Base-by-base conservation (phyloP, 2,329 filamentous ascomycete genomes). In the Cercospora zeae-maydis region DNA sequence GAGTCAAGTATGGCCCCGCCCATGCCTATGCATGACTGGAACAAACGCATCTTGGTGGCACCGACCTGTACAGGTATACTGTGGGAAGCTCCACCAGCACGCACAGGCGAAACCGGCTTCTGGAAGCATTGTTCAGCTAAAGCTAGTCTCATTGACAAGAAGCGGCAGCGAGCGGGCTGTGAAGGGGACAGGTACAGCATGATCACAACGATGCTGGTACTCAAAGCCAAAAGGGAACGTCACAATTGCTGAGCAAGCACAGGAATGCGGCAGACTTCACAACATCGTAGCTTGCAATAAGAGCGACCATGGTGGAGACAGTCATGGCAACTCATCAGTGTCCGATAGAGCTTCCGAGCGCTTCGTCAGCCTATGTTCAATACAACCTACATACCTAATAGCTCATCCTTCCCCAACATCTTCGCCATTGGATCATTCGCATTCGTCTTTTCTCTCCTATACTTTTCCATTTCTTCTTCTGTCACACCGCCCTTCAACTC, bases 361-460 rank as follows among this genome's bases (percentile, higher is more conserved):
- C 61, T 63, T 63, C 61, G 61, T 59, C 30, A 47, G 45, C 30
- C 54, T 45, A 30, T 27, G 9, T 21, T 11, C 30, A 36, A 9
- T 24, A 19, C 10, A 21, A 52, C 14, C 33, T 54, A 45, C 36
- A 62, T 49, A 45, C 78, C 75, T 66, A 85, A 75, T 67, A 90
- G 75, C 70, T 90, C 86, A 73, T 92, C 89, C 74, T 86, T 90
- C 24, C 89, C 90, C 51, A 96, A 76, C 69, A 91, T 86, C 5
- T 86, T 87, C 1, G 91, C 90, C 93, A 96, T 96, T 0, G 93
- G 93, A 78, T 96, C 93, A 66, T 91, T 85, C 0, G 88, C 86
- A 30, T 86, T 86, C 57, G 86, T 84, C 67, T 88, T 83, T 74
- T 92, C 93, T 69, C 86, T 84, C 70, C 92, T 86, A 75, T 96